Evolutionary conservation across 352 stramenopile genomes (phyloP), one percentile per base, ranked within the genome.

Genomic region (Phytophthora fragariae): DNA sequence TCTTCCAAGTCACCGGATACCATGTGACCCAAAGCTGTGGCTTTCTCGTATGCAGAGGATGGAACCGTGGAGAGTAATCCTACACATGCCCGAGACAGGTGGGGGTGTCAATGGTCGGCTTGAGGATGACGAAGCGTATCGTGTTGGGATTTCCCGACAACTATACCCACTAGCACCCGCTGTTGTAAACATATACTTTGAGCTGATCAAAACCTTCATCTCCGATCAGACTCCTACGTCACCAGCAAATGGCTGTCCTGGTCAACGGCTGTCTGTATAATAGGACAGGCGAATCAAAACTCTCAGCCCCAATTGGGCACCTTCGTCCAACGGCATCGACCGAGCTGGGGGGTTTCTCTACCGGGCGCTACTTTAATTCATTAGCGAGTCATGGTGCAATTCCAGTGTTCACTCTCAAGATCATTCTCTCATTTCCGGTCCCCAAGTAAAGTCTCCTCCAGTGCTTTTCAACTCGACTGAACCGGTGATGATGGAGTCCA

Each of bases 401-500:
- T n/a, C 17, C 37, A 44, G 37, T 17, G 44, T 21, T 52, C 49
- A 6, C 17, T 31, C 0, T 21, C 50, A 29, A 41, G 1, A 6
- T 2, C 53, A 58, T 15, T 58, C 53, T 27, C n/a, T 12, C 24
- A 21, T 58, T 24, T 39, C 24, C 53, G 10, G 29, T 41, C 27
- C 41, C 53, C 1, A 24, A 39, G n/a, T 19, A 27, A 58, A 58
- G 53, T 14, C 53, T 41, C 29, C 0, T 5, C 8, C 24, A 14
- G 14, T 14, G 6, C 3, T 9, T 39, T 24, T 27, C 14, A 60
- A 12, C 24, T 41, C 19, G 14, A 10, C 11, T 24, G 19, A 11
- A 68, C 62, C 37, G 31, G 21, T 54, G 19, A 61, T 39, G 49
- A 60, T 5, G 58, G 54, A 47, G 24, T 9, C 62, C 50, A 56